Conservation (phyloP, 2,329 filamentous ascomycete genomes). For the Sclerotinia subarctica region DNA sequence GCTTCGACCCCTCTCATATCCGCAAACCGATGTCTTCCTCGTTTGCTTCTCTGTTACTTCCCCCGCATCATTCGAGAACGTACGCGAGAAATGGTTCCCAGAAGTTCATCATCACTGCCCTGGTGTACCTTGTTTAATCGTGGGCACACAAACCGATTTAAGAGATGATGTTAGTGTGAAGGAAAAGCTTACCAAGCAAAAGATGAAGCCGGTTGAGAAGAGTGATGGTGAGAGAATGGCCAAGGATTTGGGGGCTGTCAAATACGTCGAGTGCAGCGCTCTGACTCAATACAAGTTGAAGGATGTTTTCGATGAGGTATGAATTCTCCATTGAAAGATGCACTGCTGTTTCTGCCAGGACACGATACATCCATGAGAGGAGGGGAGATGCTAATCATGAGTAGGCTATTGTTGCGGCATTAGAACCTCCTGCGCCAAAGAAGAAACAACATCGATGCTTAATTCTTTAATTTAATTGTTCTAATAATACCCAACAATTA, state of each 20-base stretch:
- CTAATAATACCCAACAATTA: conserved; percentile 2
- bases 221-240: conserved; percentile 96
- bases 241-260: conserved; percentile 93
- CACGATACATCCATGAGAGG: conserved; percentile 51
- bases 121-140: conserved; percentile 94
- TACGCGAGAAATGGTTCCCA: conserved; percentile 97
- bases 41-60: conserved; percentile 99
- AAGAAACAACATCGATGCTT: conserved; percentile 70
- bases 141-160: conserved; percentile 96
- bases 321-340: conserved; percentile 30
- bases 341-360: conserved; percentile 1
- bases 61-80: conserved; percentile 97
- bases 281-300: conserved; percentile 98
- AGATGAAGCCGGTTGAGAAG: conserved; percentile 88
- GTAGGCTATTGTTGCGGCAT: conserved; percentile 89
- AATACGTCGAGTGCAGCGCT: conserved; percentile 98
- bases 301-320: conserved; percentile 98
- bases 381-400: conserved; percentile 57
- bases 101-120: conserved; percentile 99
- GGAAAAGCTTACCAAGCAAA: conserved; percentile 92
- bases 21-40: conserved; percentile 97
- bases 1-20: conserved; percentile 92
- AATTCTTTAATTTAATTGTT: conserved; percentile 52
- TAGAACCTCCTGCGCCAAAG: conserved; percentile 83
- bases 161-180: conserved; percentile 81